Conservation (phyloP, 495 filamentous ascomycete species). For the Neurospora sp. region DNA sequence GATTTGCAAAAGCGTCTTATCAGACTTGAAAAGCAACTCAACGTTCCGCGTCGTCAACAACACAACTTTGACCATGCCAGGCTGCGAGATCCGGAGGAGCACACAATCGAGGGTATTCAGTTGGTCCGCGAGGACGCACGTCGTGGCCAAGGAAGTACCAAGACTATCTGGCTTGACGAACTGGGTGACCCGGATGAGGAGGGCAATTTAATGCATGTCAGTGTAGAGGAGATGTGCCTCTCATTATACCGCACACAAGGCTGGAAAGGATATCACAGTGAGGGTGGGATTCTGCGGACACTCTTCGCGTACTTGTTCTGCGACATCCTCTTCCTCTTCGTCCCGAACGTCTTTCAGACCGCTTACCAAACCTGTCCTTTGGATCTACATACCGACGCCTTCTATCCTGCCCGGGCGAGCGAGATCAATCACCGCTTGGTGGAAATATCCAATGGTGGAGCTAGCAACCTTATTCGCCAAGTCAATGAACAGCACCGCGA, state of each 20-base stretch:
- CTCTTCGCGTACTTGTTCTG: conserved; percentile 88
- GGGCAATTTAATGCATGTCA: conserved; percentile 21
- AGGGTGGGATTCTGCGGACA: conserved; percentile 83
- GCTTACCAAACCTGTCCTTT: conserved; percentile 87
- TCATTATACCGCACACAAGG: conserved; percentile 71
- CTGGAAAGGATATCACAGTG: conserved; percentile 90
- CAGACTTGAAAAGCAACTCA: conserved; percentile 79
- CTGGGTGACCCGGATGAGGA: conserved; percentile 58
- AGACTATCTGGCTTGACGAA: conserved; percentile 83
- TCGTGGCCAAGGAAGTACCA: conserved; percentile 43
- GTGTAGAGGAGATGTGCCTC: conserved; percentile 88
- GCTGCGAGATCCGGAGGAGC: conserved; percentile 62
- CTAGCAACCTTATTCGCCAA: conserved; percentile 52
- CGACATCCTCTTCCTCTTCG: conserved; percentile 86
- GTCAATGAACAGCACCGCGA: conserved; percentile 57
- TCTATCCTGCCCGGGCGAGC: conserved; percentile 72
- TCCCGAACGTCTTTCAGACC: conserved; percentile 96
- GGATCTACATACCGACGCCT: conserved; percentile 87
- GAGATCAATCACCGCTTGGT: conserved; percentile 86
- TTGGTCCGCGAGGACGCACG: conserved; percentile 48
- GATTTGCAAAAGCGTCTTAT: conserved; percentile 85
- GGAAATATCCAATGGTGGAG: conserved; percentile 70
- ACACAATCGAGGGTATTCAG: conserved; percentile 64
- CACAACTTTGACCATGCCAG: conserved; percentile 87
- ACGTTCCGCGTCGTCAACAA: conserved; percentile 74